Percentiles rank a stretch among this genome's conserved stretches.
Evolutionary conservation across 2,329 filamentous ascomycete species (phyloP).

Genomic region (Fusarium longipes): DNA sequence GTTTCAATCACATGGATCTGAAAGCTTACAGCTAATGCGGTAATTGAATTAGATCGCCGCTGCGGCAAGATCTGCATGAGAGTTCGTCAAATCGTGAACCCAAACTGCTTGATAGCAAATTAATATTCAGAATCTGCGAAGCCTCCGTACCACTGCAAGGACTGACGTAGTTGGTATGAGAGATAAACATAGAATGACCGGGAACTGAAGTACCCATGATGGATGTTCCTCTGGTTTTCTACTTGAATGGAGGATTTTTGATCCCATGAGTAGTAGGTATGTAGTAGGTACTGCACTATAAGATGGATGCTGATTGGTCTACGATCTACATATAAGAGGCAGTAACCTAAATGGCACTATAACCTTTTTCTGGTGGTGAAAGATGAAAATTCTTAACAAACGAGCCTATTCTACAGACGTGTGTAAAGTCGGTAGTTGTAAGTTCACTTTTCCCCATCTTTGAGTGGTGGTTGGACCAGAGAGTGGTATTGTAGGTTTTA

Average conservation of each 20-base stretch:
- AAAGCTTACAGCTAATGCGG: background rate
- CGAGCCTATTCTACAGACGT: background rate
- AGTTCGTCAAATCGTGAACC: background rate
- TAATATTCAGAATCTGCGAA: background rate
- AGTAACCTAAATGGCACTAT: background rate
- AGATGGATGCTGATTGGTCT: background rate
- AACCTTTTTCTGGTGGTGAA: background rate
- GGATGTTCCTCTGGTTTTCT: background rate
- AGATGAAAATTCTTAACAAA: too few relatives aligned
- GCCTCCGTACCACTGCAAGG: background rate
- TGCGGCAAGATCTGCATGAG: background rate
- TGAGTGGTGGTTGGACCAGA: background rate
- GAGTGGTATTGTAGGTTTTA: background rate
- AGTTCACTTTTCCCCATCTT: background rate
- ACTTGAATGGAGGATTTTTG: background rate
- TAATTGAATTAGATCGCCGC: background rate
- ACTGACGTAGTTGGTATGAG: background rate
- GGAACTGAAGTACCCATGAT: background rate
- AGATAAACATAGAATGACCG: background rate
- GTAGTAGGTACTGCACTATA: too few relatives aligned
- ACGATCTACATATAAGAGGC: background rate
- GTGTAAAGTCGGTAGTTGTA: background rate
- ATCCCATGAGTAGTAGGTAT: background rate
- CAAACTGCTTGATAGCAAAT: background rate
- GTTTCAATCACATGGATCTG: background rate